Conservation (phyloP, 1,139 yeast genomes). For the Scheffersomyces illinoinensis region DNA sequence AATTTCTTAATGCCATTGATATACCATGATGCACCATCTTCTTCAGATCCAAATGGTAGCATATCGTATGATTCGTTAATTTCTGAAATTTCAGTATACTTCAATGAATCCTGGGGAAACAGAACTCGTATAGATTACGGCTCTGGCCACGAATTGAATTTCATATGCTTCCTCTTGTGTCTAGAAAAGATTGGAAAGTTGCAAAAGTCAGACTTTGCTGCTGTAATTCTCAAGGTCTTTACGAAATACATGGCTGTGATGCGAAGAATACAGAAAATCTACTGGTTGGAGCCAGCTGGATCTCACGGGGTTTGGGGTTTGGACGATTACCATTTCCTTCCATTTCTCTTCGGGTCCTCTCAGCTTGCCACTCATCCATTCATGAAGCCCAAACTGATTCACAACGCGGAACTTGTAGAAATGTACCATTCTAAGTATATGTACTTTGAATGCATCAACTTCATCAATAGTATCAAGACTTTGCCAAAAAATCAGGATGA, state of each 20-base stretch:
- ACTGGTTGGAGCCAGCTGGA: slow-evolving; percentile 87
- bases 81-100: slow-evolving; percentile 51
- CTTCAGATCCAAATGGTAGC: not conserved
- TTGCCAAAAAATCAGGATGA: slow-evolving; percentile 43
- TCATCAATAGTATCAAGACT: slow-evolving; percentile 82
- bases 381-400: slow-evolving; percentile 84
- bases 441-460: slow-evolving; percentile 85
- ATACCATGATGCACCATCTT: slow-evolving; percentile 7
- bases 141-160: slow-evolving; percentile 93
- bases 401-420: slow-evolving; percentile 80
- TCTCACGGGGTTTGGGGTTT: slow-evolving; percentile 97
- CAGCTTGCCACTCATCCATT: slow-evolving; percentile 79
- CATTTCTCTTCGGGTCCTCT: slow-evolving; percentile 84
- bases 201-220: slow-evolving; percentile 41
- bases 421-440: slow-evolving; percentile 72
- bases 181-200: slow-evolving; percentile 43
- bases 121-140: slow-evolving; percentile 90
- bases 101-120: slow-evolving; percentile 81
- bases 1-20: slow-evolving; percentile 21
- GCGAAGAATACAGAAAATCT: slow-evolving; percentile 51
- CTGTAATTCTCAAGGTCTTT: slow-evolving; percentile 64
- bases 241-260: slow-evolving; percentile 54
- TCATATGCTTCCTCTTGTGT: slow-evolving; percentile 67
- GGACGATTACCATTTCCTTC: slow-evolving; percentile 93
- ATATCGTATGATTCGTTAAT: slow-evolving; percentile 14